Percentiles rank a stretch among this genome's conserved stretches.
Evolutionary conservation across 2,329 filamentous ascomycete species (phyloP).

Genomic region (Epichloe typhina): DNA sequence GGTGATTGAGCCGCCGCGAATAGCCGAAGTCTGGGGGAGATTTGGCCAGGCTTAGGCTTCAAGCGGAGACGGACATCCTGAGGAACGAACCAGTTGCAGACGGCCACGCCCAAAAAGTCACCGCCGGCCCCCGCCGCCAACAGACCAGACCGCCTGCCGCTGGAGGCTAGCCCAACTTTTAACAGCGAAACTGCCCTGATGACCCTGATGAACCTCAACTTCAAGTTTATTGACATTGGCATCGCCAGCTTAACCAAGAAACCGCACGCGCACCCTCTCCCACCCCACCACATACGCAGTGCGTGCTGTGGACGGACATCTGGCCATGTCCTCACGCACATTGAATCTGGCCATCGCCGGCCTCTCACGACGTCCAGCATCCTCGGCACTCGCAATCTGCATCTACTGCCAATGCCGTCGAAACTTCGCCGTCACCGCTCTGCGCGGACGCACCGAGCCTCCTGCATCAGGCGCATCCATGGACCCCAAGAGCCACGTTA

Average conservation of each 20-base stretch:
- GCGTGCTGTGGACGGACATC: neutral
- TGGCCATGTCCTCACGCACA: constrained; percentile 19
- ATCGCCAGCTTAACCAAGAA: neutral
- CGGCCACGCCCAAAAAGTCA: too few species aligned
- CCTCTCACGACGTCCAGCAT: constrained; percentile 5
- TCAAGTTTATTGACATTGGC: neutral
- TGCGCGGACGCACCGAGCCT: constrained; percentile 18
- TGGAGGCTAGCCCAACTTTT: neutral
- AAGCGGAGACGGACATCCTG: too few species aligned
- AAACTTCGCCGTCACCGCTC: constrained; percentile 32
- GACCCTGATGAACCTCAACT: neutral
- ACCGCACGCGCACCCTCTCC: neutral
- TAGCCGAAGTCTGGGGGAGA: constrained; percentile 17
- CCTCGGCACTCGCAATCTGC: constrained; percentile 27
- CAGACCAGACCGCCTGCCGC: neutral
- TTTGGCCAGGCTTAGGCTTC: neutral
- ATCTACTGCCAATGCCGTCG: constrained; percentile 38
- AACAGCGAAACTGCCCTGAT: neutral
- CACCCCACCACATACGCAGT: neutral
- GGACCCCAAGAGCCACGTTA: constrained; percentile 24
- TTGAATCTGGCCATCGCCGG: constrained; percentile 17
- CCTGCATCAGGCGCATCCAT: constrained; percentile 22
- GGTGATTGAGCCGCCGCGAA: constrained; percentile 19
- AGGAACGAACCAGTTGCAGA: too few species aligned
- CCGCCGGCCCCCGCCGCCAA: too few species aligned